Base-by-base conservation (phyloP, 2,329 filamentous ascomycete species). In the Gaeumannomyces tritici region DNA sequence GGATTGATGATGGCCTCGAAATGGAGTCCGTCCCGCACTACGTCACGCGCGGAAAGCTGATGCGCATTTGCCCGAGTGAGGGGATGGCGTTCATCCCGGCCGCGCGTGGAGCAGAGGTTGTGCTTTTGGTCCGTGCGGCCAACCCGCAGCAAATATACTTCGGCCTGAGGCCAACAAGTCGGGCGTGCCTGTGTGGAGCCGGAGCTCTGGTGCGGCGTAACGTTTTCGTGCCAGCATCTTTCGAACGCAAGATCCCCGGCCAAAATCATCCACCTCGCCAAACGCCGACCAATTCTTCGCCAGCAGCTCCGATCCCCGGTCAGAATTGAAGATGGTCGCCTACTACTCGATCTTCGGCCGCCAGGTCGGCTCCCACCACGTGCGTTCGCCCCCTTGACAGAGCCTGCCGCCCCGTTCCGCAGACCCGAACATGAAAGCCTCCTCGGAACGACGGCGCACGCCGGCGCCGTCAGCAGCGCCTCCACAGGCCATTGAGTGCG, bases 311-410 rank as follows among this genome's bases (percentile, higher is more conserved):
- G 21, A 51, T n/a, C 21, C 42, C 42, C 21, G 42, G 24, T 15
- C 67, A 57, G 69, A 70, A 71, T 70, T 68, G 75, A 79, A 73
- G 63, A 81, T 81, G 79, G 77, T 78, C 68, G 71, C 74, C 67
- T 75, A 73, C 69, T 86, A 86, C 78, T 79, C 73, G 67, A 76
- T 86, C 70, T 75, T 83, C 73, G 83, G 83, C 76, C 79, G 78
- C 72, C 79, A 85, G 74, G 74, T 86, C 73, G 83, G 78, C 76
- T 83, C 83, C 66, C 83, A 86, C 78, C 79, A 83, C 76, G 83
- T 86, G 70, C 72, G 83, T 80, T 62, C 42, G 64, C 56, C 65
- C 66, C 58, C 62, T 62, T 60, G 62, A 56, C 58, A 9, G 24
- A 31, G 33, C 12, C 54, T 27, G 21, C 29, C 31, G 47, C 63